Evolutionary conservation across 371 early-diverging fungal species (phyloP).

Genomic region (Nematocida sp.): DNA sequence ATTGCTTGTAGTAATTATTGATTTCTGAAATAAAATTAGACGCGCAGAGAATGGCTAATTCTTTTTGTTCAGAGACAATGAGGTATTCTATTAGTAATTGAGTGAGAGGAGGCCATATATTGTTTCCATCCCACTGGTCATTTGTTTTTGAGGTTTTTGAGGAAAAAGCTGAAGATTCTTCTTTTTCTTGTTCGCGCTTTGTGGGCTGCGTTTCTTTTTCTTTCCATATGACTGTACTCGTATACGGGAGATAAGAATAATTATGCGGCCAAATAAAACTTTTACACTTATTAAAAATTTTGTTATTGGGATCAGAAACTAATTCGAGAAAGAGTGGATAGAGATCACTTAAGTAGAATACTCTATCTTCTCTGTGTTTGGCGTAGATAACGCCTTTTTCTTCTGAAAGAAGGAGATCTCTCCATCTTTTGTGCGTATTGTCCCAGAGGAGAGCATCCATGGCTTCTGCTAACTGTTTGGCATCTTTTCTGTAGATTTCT

Average conservation of each 20-base stretch:
- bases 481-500: constrained; percentile 50
- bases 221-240: background rate
- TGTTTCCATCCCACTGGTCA: constrained; percentile 66
- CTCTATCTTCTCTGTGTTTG: constrained; percentile 11
- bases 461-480: constrained; percentile 53
- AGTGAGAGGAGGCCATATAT: constrained; percentile 40
- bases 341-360: constrained; percentile 45
- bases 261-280: constrained; percentile 4
- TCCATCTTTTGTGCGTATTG: constrained; percentile 55
- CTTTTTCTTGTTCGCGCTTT: constrained; percentile 40
- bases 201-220: background rate
- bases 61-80: constrained; percentile 22
- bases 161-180: constrained; percentile 76
- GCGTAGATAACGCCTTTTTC: background rate
- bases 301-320: constrained; percentile 15
- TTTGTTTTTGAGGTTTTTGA: constrained; percentile 74
- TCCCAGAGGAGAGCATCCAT: constrained; percentile 67
- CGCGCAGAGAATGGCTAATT: background rate
- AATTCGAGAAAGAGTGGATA: constrained; percentile 44
- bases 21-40: background rate
- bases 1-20: background rate
- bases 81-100: constrained; percentile 38
- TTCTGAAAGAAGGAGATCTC: constrained; percentile 56
- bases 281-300: background rate
- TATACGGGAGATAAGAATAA: constrained; percentile 8